Conservation (phyloP, 208 protist genomes). For the Trypanosomatidae sp. region DNA sequence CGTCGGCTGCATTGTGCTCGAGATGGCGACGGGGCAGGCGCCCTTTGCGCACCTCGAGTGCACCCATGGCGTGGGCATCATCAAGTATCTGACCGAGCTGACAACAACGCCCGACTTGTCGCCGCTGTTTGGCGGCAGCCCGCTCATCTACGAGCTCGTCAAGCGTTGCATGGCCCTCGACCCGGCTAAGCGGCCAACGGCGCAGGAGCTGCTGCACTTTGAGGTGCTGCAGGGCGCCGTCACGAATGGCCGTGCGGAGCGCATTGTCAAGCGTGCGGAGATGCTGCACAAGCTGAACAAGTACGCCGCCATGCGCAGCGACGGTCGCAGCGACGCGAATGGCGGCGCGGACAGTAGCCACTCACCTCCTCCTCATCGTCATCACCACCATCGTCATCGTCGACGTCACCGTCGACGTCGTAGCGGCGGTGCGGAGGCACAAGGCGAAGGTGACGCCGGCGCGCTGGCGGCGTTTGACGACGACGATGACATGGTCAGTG, state of each 20-base stretch:
- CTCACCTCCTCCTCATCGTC: conserved; percentile 1
- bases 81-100: conserved; percentile 65
- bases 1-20: conserved; percentile 75
- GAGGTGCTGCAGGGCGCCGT: conserved; percentile 53
- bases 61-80: conserved; percentile 71
- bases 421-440: no score
- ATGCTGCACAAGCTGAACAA: conserved; percentile 64
- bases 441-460: not conserved
- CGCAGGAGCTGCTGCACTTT: conserved; percentile 57
- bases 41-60: conserved; percentile 60
- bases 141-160: conserved; percentile 65
- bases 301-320: conserved; percentile 46
- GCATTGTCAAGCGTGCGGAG: conserved; percentile 42
- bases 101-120: conserved; percentile 64
- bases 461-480: not conserved
- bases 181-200: conserved; percentile 43
- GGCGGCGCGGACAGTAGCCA: not conserved
- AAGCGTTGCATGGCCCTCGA: conserved; percentile 60
- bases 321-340: conserved; percentile 2
- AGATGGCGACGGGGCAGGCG: conserved; percentile 71
- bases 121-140: conserved; percentile 45
- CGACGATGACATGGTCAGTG: conserved; percentile 1
- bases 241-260: conserved; percentile 29
- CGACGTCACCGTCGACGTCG: no score
- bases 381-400: no score